Conservation (phyloP, 441 rosid genomes). For the Macaranga tanarius region DNA sequence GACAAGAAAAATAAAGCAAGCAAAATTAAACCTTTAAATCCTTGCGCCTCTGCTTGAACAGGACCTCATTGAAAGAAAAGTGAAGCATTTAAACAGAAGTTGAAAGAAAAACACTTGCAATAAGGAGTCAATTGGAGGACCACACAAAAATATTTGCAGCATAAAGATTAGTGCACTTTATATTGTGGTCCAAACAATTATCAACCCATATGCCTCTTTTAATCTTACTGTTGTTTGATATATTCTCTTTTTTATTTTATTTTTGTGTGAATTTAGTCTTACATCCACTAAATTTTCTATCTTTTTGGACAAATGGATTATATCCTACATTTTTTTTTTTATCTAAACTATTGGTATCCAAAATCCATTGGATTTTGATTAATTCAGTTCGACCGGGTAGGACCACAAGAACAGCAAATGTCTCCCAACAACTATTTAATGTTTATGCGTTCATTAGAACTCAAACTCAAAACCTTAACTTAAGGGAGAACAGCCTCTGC, state of each 20-base stretch:
- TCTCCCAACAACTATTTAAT: too few relatives aligned
- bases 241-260: not conserved
- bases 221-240: not conserved
- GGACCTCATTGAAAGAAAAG: conserved; percentile 10
- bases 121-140: conserved; percentile 37
- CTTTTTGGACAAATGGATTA: conserved; percentile 1
- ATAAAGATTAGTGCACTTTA: conserved; percentile 43
- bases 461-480: too few relatives aligned
- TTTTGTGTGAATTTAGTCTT: not conserved
- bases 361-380: too few relatives aligned
- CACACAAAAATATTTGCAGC: conserved; percentile 34
- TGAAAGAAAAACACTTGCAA: conserved; percentile 20
- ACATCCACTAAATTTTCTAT: conserved; percentile 3
- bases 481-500: too few relatives aligned
- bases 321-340: too few relatives aligned
- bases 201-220: conserved; percentile 18
- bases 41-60: not conserved
- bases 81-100: conserved; percentile 18
- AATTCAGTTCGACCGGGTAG: too few relatives aligned
- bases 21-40: conserved; percentile 2
- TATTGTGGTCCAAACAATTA: conserved; percentile 43
- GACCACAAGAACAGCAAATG: too few relatives aligned
- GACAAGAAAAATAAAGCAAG: not conserved
- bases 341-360: too few relatives aligned
- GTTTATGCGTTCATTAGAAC: too few relatives aligned